A percentile compares a stretch with the other conserved stretches of the same genome.
Conservation (phyloP, 108 stramenopile genomes). For the Aurantiochytrium sp. region DNA sequence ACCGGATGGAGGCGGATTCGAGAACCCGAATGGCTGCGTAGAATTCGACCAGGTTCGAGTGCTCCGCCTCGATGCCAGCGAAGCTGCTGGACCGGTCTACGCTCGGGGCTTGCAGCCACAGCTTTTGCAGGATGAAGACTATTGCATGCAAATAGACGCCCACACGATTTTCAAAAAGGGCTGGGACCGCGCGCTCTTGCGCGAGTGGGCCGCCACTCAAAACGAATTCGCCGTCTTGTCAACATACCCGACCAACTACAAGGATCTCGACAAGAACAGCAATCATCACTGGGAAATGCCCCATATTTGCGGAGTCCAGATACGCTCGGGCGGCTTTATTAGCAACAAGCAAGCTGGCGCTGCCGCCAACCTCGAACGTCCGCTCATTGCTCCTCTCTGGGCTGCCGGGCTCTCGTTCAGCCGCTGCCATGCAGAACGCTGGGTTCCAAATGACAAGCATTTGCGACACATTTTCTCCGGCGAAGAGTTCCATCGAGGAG, state of each 20-base stretch:
- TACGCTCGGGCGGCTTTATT: background rate
- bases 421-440: slow-evolving; percentile 82
- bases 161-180: slow-evolving; percentile 67
- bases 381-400: slow-evolving; percentile 71
- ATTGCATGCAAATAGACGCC: slow-evolving; percentile 92
- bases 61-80: slow-evolving; percentile 54
- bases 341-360: slow-evolving; percentile 54
- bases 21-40: slow-evolving; percentile 19
- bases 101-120: slow-evolving; percentile 63
- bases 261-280: slow-evolving; percentile 42
- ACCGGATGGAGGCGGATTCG: slow-evolving; percentile 26
- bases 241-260: slow-evolving; percentile 56
- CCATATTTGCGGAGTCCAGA: background rate
- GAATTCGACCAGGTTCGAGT: slow-evolving; percentile 60
- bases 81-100: slow-evolving; percentile 55
- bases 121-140: slow-evolving; percentile 85
- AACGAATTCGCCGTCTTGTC: slow-evolving; percentile 90
- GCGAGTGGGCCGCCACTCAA: slow-evolving; percentile 62
- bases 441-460: slow-evolving; percentile 82
- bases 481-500: slow-evolving; percentile 78
- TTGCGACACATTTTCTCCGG: slow-evolving; percentile 69
- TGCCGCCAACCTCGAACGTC: slow-evolving; percentile 51
- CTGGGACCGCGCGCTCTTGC: slow-evolving; percentile 67
- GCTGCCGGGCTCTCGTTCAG: slow-evolving; percentile 79
- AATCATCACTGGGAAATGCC: slow-evolving; percentile 24